Percentiles rank a stretch among this genome's conserved stretches.
These are phyloP conservation scores for Sporothrix curviconia DNA, from an alignment of 2,329 filamentous ascomycete species.

Conservation along the genomic window DNA sequence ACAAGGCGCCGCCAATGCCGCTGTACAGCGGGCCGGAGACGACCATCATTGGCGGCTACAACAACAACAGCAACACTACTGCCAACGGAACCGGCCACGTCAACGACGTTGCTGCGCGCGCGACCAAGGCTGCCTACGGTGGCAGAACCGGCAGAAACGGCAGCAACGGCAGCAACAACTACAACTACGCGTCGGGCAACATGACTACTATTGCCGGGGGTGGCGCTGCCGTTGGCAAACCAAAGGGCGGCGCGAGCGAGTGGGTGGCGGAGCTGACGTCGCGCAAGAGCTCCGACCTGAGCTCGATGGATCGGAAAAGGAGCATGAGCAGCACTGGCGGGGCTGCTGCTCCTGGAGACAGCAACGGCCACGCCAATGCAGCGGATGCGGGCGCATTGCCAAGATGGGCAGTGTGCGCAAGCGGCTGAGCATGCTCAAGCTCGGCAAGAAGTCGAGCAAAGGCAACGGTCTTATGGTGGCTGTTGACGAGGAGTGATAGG, in stretches of 20 bases:
- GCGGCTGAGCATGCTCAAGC: constrained; percentile 68
- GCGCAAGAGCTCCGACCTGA: constrained; percentile 23
- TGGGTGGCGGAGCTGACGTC: constrained; percentile 27
- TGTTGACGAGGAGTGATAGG: constrained; percentile 50
- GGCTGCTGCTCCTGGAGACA: too few species aligned
- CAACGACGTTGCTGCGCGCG: neutral
- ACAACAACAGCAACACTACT: neutral
- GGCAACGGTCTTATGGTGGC: constrained; percentile 45
- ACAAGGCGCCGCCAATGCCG: constrained; percentile 10
- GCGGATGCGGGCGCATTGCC: constrained; percentile 26
- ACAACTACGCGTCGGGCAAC: constrained; percentile 19
- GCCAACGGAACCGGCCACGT: constrained; percentile 6
- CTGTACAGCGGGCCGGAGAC: neutral
- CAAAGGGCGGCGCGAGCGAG: constrained; percentile 21
- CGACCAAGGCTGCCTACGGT: too few species aligned
- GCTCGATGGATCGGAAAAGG: constrained; percentile 20
- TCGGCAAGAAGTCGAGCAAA: constrained; percentile 63
- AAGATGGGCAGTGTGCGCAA: constrained; percentile 65
- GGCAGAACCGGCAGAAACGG: too few species aligned
- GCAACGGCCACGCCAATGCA: constrained; percentile 10
- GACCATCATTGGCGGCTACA: neutral
- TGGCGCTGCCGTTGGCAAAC: neutral
- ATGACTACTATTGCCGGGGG: neutral
- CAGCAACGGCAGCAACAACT: constrained; percentile 10
- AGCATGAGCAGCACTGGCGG: constrained; percentile 17